phyloP scores from a whole-genome alignment of 2,329 filamentous ascomycete species.

The Neonectria magnoliae region DNA sequence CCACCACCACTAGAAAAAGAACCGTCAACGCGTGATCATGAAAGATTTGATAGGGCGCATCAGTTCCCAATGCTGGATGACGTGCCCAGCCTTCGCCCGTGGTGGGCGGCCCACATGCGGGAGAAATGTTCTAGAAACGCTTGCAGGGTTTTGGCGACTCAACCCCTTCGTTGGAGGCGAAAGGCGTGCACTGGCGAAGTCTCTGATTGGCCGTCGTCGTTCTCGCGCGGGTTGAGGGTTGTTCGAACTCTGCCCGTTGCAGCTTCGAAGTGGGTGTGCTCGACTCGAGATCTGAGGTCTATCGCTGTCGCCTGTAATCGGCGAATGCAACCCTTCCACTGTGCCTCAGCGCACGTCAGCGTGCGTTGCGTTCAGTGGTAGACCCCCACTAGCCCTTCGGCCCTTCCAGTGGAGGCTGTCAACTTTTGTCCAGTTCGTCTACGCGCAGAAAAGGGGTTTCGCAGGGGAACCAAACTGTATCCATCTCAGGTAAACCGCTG shows the following conservation, averaged over 20 bases:
- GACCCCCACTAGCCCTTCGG: not conserved
- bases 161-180: not conserved
- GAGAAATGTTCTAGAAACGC: slow-evolving; percentile 42
- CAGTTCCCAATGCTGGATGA: slow-evolving; percentile 13
- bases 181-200: slow-evolving; percentile 7
- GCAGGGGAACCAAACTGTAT: not conserved
- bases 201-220: slow-evolving; percentile 9
- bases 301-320: slow-evolving; percentile 10
- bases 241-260: slow-evolving; percentile 2
- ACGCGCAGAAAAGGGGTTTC: not conserved
- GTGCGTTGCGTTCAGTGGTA: not conserved
- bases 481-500: not conserved
- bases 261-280: not conserved
- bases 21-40: slow-evolving; percentile 27
- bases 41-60: slow-evolving; percentile 17
- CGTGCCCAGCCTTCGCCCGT: slow-evolving; percentile 2
- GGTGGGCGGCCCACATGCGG: slow-evolving; percentile 28
- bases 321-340: not conserved
- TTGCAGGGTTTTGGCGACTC: slow-evolving; percentile 6
- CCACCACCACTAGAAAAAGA: not conserved
- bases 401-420: not conserved
- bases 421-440: not conserved
- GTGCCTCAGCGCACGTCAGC: not conserved
- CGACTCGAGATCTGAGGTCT: slow-evolving; percentile 5
- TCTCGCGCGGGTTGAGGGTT: slow-evolving; percentile 7